These are phyloP conservation scores for Hippophae tibetana DNA, from an alignment of 306 rosid species.

Conservation along the genomic window DNA sequence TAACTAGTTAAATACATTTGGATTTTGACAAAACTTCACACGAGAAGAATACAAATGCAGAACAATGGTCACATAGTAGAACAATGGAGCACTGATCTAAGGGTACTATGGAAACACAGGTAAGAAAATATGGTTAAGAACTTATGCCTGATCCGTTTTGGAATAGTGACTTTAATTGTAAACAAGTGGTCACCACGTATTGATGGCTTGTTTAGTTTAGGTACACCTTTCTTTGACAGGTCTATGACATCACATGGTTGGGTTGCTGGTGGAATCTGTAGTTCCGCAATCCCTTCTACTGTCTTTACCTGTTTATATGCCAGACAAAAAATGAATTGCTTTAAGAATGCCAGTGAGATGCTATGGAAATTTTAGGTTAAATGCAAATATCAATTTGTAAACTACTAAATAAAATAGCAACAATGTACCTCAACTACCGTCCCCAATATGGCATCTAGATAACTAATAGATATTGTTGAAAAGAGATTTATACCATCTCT, in stretches of 20 bases:
- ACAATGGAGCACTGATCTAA: no score
- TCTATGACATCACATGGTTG: slow-evolving; percentile 84
- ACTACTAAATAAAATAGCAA: slow-evolving; percentile 6
- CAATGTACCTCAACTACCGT: slow-evolving; percentile 50
- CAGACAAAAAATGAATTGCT: slow-evolving; percentile 17
- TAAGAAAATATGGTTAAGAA: background rate
- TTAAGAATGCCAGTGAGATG: slow-evolving; percentile 6
- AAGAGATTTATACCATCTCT: slow-evolving; percentile 83
- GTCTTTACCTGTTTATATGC: slow-evolving; percentile 61
- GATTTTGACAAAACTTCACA: no score
- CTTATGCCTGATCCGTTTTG: slow-evolving; percentile 72
- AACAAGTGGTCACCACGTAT: slow-evolving; percentile 93
- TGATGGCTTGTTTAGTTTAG: slow-evolving; percentile 79
- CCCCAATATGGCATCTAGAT: slow-evolving; percentile 88
- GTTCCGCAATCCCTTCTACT: slow-evolving; percentile 66
- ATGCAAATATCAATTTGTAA: background rate
- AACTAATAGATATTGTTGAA: slow-evolving; percentile 58
- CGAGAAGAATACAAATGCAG: no score
- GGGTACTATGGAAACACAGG: no score
- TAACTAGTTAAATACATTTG: no score
- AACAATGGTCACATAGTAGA: no score
- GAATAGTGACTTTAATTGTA: slow-evolving; percentile 75
- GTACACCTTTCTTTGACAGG: slow-evolving; percentile 83
- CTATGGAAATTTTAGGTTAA: background rate
- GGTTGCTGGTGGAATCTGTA: slow-evolving; percentile 81